These are phyloP conservation scores for Sutorius eximius DNA, from an alignment of 1,284 basidiomycete genomes.

Conservation along the genomic window DNA sequence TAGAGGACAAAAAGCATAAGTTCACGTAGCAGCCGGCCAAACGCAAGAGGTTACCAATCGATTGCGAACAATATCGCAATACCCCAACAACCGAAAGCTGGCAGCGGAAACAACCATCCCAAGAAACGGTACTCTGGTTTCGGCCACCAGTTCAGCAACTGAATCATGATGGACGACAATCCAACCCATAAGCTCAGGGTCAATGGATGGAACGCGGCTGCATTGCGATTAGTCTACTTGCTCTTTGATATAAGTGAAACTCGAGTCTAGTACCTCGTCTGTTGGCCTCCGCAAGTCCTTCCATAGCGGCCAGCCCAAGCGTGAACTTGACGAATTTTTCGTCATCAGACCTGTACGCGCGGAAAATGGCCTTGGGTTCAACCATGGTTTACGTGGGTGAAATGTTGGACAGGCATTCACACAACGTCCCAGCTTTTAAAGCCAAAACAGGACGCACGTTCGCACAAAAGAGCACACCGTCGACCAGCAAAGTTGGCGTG, in stretches of 20 bases:
- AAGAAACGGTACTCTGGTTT: slow-evolving; percentile 40
- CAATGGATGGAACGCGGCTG: slow-evolving; percentile 63
- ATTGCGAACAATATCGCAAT: slow-evolving; percentile 66
- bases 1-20: slow-evolving; percentile 31
- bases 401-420: background rate
- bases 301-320: slow-evolving; percentile 69
- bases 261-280: slow-evolving; percentile 45
- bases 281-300: slow-evolving; percentile 71
- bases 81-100: slow-evolving; percentile 62
- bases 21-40: background rate
- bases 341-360: slow-evolving; percentile 52
- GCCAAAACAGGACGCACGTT: slow-evolving; percentile 3
- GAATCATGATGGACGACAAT: slow-evolving; percentile 57
- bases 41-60: slow-evolving; percentile 56
- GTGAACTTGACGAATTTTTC: slow-evolving; percentile 61
- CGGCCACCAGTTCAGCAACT: slow-evolving; percentile 69
- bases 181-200: slow-evolving; percentile 59
- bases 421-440: background rate
- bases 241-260: background rate
- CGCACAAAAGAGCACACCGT: background rate
- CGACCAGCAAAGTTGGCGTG: slow-evolving; percentile 4
- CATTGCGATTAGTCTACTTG: background rate
- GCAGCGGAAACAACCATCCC: slow-evolving; percentile 59
- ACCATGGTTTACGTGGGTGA: slow-evolving; percentile 18
- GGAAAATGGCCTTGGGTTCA: slow-evolving; percentile 49